phyloP scores from a whole-genome alignment of 495 filamentous ascomycete species.

The Oidiodendron maius region DNA sequence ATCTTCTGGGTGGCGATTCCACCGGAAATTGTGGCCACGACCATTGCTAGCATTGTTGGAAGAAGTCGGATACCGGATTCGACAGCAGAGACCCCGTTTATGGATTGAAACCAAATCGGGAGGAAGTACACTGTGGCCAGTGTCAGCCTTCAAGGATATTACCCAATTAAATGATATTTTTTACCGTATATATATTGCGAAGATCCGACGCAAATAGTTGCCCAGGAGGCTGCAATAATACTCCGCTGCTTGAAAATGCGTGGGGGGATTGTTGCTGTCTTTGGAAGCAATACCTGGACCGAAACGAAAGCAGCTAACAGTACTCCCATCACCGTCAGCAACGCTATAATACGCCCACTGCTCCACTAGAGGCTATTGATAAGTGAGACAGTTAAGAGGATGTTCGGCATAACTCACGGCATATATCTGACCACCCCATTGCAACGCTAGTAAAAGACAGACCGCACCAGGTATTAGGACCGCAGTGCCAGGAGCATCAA shows the following conservation, averaged over 20 bases:
- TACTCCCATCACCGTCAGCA: conserved; percentile 2
- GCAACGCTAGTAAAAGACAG: conserved; percentile 43
- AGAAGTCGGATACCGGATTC: conserved; percentile 67
- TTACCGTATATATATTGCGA: conserved; percentile 35
- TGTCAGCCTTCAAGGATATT: conserved; percentile 56
- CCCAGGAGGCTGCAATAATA: background rate
- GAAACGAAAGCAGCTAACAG: conserved; percentile 46
- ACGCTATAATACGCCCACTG: conserved; percentile 7
- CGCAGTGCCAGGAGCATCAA: conserved; percentile 45
- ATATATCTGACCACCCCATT: conserved; percentile 57
- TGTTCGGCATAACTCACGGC: background rate
- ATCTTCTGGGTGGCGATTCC: conserved; percentile 46
- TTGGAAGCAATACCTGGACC: conserved; percentile 51
- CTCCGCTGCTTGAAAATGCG: conserved; percentile 44
- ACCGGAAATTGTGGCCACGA: conserved; percentile 30
- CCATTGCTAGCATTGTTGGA: conserved; percentile 52
- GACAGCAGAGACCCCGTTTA: conserved; percentile 48
- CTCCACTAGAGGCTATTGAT: conserved; percentile 45
- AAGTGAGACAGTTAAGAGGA: background rate
- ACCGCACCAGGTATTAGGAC: conserved; percentile 31
- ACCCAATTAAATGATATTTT: conserved; percentile 32
- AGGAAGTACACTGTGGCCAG: conserved; percentile 66
- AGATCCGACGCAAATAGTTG: conserved; percentile 43
- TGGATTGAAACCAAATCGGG: conserved; percentile 80
- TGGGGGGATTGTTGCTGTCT: conserved; percentile 71